Percentiles rank a stretch among this genome's conserved stretches.
Conservation (phyloP, 169 alveolate species). For the Condylostoma magnum region DNA sequence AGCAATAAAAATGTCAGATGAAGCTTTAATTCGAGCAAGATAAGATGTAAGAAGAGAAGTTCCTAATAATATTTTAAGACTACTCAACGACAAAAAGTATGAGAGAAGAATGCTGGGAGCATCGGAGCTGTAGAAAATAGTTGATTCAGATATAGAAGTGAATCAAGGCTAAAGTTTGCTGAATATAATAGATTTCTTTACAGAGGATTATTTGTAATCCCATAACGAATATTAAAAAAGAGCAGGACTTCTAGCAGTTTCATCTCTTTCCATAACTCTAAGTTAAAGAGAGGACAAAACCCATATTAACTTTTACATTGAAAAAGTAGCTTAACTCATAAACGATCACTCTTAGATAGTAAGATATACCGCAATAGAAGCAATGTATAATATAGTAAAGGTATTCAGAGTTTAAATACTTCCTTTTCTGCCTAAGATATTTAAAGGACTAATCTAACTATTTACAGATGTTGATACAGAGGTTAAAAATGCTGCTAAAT, state of each 20-base stretch:
- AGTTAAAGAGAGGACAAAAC: not conserved
- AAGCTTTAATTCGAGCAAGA: no score
- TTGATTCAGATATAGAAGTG: not conserved
- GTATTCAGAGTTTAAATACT: not conserved
- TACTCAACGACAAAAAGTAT: slow-evolving; percentile 16
- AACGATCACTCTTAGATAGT: not conserved
- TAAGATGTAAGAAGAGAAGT: not conserved
- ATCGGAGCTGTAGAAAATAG: not conserved
- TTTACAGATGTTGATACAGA: not conserved
- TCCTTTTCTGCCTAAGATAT: not conserved
- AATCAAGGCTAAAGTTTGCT: not conserved
- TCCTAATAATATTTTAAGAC: not conserved
- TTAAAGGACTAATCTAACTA: not conserved
- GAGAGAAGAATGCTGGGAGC: slow-evolving; percentile 20
- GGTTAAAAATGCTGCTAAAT: slow-evolving; percentile 15
- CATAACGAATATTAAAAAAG: not conserved
- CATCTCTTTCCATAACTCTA: not conserved
- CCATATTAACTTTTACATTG: not conserved
- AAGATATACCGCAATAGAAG: slow-evolving; percentile 9
- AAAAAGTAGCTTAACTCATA: not conserved
- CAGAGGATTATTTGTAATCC: not conserved
- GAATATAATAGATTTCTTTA: not conserved
- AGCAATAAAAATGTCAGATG: no score
- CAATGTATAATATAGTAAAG: slow-evolving; percentile 15
- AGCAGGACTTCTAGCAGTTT: slow-evolving; percentile 27